Percentiles rank a stretch among this genome's conserved stretches.
phyloP scores from a whole-genome alignment of 2,329 filamentous ascomycete genomes.

The Tolypocladium pustulatum region DNA sequence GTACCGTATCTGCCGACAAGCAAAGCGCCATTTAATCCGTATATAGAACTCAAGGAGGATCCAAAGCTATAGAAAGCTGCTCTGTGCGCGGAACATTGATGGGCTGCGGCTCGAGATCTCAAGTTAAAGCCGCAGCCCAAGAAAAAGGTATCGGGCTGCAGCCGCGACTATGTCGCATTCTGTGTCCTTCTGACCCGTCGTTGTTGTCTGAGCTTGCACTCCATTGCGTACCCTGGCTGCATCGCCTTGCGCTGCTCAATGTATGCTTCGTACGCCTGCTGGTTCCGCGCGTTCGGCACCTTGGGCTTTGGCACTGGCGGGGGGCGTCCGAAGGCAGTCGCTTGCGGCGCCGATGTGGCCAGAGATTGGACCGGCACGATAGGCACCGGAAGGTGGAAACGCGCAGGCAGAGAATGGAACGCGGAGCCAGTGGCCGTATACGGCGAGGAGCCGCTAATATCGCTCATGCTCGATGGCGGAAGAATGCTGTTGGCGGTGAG shows the following conservation, averaged over 20 bases:
- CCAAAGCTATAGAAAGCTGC: background rate
- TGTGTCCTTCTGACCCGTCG: slow-evolving; percentile 20
- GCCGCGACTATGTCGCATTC: background rate
- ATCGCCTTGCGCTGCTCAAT: slow-evolving; percentile 38
- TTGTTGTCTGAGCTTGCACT: slow-evolving; percentile 34
- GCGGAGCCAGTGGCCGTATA: background rate
- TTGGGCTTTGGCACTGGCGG: slow-evolving; percentile 27
- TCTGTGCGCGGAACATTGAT: background rate
- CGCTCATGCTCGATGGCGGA: background rate
- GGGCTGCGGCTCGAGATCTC: too few species aligned
- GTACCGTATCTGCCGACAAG: background rate
- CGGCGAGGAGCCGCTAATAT: background rate
- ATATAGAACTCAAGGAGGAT: too few species aligned
- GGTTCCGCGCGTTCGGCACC: slow-evolving; percentile 26
- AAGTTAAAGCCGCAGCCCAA: background rate
- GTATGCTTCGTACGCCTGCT: slow-evolving; percentile 36
- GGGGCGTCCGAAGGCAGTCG: background rate
- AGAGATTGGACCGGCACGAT: background rate
- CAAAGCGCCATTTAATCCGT: background rate
- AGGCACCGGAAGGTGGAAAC: background rate
- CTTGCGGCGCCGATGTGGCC: background rate
- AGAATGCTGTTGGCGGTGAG: background rate
- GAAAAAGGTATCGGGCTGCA: background rate
- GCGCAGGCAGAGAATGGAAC: background rate
- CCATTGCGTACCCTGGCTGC: slow-evolving; percentile 35